phyloP scores from a whole-genome alignment of 495 filamentous ascomycete genomes.

The Xylaria curta region DNA sequence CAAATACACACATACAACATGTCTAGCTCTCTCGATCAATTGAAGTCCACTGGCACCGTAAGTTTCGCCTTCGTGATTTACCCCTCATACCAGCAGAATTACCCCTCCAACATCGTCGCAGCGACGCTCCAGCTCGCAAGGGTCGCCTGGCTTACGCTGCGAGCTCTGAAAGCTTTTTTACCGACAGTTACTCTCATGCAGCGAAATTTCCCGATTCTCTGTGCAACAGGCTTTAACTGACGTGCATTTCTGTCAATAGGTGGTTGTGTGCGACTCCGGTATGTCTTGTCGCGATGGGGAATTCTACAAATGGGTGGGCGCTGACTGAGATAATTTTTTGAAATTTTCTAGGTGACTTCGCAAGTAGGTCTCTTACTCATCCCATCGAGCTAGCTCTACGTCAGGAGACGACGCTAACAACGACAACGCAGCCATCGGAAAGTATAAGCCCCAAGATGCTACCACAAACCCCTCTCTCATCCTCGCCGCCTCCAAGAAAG shows the following conservation, averaged over 20 bases:
- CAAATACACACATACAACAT: slow-evolving; percentile 57
- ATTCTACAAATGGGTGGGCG: slow-evolving; percentile 11
- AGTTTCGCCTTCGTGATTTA: slow-evolving; percentile 50
- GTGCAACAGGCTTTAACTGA: slow-evolving; percentile 35
- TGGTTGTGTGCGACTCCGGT: slow-evolving; percentile 96
- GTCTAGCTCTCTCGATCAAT: slow-evolving; percentile 89
- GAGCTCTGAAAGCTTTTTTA: slow-evolving; percentile 2
- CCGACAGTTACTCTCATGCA: no score
- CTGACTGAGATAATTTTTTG: slow-evolving; percentile 34
- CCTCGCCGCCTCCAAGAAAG: slow-evolving; percentile 96
- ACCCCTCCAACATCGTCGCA: slow-evolving; percentile 41
- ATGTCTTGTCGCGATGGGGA: slow-evolving; percentile 47
- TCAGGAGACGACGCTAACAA: slow-evolving; percentile 33
- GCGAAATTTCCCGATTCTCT: slow-evolving; percentile 17
- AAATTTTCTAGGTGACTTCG: slow-evolving; percentile 70
- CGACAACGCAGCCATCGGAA: slow-evolving; percentile 78
- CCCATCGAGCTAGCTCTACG: neutral
- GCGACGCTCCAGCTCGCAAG: slow-evolving; percentile 8
- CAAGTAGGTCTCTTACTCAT: slow-evolving; percentile 60
- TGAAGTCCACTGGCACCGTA: slow-evolving; percentile 96
- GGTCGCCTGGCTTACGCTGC: neutral
- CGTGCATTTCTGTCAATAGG: slow-evolving; percentile 52
- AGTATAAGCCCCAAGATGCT: slow-evolving; percentile 99
- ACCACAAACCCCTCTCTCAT: slow-evolving; percentile 99
- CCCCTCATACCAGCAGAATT: slow-evolving; percentile 44